Percentiles rank a stretch among this genome's conserved stretches.
phyloP scores from a whole-genome alignment of 169 alveolate genomes.

The Babesia divergens region DNA sequence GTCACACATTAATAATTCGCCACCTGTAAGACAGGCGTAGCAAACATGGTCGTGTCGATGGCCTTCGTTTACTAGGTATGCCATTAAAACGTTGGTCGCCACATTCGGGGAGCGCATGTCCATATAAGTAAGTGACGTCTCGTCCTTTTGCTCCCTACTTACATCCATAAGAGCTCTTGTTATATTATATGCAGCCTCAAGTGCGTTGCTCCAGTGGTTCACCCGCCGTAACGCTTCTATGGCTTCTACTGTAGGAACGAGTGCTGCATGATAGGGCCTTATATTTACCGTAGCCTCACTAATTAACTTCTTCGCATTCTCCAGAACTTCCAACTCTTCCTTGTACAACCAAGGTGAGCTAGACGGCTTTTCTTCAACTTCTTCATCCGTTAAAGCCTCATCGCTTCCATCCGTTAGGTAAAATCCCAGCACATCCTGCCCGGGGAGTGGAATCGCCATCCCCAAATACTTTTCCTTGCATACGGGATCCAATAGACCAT shows the following conservation, averaged over 20 bases:
- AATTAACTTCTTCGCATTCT: not conserved
- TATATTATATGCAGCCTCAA: not conserved
- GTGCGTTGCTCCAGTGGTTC: slow-evolving; percentile 6
- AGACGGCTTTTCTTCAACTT: not conserved
- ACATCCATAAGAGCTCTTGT: not conserved
- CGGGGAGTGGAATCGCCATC: slow-evolving; percentile 65
- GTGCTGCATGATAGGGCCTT: not conserved
- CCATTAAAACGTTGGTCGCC: slow-evolving; percentile 35
- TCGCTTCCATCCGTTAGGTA: slow-evolving; percentile 78
- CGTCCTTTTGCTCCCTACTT: not conserved
- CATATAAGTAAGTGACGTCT: not conserved
- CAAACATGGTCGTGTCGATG: slow-evolving; percentile 64
- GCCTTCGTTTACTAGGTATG: slow-evolving; percentile 26
- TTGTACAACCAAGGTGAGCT: not conserved
- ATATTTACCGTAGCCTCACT: not conserved
- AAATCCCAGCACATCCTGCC: slow-evolving; percentile 57
- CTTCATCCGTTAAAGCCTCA: slow-evolving; percentile 70
- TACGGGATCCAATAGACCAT: slow-evolving; percentile 53
- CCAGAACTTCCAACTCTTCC: slow-evolving; percentile 8
- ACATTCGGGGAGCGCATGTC: slow-evolving; percentile 3
- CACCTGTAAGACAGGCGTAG: slow-evolving; percentile 69
- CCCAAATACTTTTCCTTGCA: slow-evolving; percentile 62
- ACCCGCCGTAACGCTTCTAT: not conserved
- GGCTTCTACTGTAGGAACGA: not conserved
- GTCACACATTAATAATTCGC: slow-evolving; percentile 73